A percentile compares a stretch with the other conserved stretches of the same genome.
Conservation (phyloP, 225 moss, liverwort and hornwort species). For the Thuidium tamariscinum region DNA sequence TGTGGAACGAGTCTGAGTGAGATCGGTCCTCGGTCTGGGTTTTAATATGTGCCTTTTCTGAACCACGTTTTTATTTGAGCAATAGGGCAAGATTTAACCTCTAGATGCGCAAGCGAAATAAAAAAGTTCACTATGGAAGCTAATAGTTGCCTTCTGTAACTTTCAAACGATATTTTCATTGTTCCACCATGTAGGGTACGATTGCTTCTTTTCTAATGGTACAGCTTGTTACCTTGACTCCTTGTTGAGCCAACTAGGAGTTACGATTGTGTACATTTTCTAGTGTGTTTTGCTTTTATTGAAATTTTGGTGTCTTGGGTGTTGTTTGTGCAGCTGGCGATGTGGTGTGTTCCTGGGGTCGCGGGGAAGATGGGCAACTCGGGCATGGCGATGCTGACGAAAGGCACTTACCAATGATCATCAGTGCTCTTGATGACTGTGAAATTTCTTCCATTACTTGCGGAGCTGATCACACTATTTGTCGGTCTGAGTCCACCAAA, state of each 20-base stretch:
- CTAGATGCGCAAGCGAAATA: not conserved
- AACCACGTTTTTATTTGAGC: not conserved
- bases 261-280: not conserved
- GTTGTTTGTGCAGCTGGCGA: slow-evolving; percentile 31
- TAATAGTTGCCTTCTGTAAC: not conserved
- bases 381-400: slow-evolving; percentile 56
- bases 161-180: not conserved
- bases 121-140: not conserved
- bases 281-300: not conserved
- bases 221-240: not conserved
- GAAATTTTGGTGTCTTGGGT: not conserved
- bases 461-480: slow-evolving; percentile 50
- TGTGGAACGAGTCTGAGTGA: not conserved
- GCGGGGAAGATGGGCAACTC: slow-evolving; percentile 62
- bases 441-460: slow-evolving; percentile 41
- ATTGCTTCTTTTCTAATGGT: not conserved
- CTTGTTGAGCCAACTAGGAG: not conserved
- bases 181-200: not conserved
- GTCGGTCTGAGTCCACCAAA: slow-evolving; percentile 26
- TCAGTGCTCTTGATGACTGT: slow-evolving; percentile 29
- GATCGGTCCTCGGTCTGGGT: not conserved
- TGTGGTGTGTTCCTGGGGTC: slow-evolving; percentile 48
- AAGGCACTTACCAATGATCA: slow-evolving; percentile 25
- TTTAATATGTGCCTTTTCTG: not conserved
- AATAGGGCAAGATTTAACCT: not conserved